Percentiles rank a stretch among this genome's conserved stretches.
Evolutionary conservation across 805 yeast species (phyloP).

Genomic region (Ogataea paradorogensis): DNA sequence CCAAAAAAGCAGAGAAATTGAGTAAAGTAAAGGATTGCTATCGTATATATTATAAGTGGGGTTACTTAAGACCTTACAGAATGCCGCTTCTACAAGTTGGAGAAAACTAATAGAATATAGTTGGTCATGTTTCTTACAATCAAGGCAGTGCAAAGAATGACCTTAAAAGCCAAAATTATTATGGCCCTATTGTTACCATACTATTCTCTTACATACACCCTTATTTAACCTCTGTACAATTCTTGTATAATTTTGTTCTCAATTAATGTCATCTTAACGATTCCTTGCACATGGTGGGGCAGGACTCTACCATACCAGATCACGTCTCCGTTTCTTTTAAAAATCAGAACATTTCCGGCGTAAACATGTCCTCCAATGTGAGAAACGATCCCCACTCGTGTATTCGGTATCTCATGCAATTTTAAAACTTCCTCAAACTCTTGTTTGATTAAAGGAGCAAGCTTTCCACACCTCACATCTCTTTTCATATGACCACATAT

Average conservation of each 20-base stretch:
- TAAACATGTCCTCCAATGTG: conserved; percentile 86
- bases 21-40: neutral
- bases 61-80: neutral
- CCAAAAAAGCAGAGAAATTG: conserved; percentile 1
- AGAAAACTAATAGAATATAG: neutral
- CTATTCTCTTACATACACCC: neutral
- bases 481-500: conserved; percentile 67
- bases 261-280: conserved; percentile 53
- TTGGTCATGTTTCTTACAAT: neutral
- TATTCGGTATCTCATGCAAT: conserved; percentile 16
- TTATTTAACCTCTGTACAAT: conserved; percentile 48
- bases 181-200: neutral
- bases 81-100: neutral
- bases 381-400: conserved; percentile 52
- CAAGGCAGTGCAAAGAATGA: conserved; percentile 6
- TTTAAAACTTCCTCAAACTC: conserved; percentile 50
- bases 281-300: conserved; percentile 64
- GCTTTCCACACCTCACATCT: conserved; percentile 63
- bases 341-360: conserved; percentile 76
- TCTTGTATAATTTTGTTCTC: conserved; percentile 51
- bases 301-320: conserved; percentile 78
- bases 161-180: neutral
- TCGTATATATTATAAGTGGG: neutral
- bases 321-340: conserved; percentile 41
- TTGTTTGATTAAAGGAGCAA: conserved; percentile 55